Percentiles rank a stretch among this genome's conserved stretches.
Evolutionary conservation across 257 asterid genomes (phyloP).

Genomic region (Scutellaria minor): DNA sequence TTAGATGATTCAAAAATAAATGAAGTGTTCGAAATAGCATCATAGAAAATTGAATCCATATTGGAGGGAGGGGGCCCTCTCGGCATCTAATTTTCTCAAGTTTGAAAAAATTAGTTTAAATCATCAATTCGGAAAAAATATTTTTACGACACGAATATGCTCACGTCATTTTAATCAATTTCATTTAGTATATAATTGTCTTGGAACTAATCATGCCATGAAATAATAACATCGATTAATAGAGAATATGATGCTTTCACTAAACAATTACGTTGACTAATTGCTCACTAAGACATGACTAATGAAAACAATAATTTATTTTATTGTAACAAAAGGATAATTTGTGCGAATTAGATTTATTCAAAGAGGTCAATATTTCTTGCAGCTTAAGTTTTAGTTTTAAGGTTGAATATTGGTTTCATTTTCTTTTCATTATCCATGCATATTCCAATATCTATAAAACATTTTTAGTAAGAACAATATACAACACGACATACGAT

Average conservation of each 20-base stretch:
- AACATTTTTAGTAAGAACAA: too few relatives aligned
- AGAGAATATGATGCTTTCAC: slow-evolving; percentile 19
- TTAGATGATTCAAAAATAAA: neutral
- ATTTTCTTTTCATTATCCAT: neutral
- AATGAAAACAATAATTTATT: neutral
- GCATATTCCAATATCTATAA: too few relatives aligned
- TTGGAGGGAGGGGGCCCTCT: slow-evolving; percentile 9
- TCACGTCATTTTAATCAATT: slow-evolving; percentile 5
- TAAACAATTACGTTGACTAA: slow-evolving; percentile 37
- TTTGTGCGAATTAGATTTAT: neutral
- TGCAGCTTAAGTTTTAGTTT: slow-evolving; percentile 26
- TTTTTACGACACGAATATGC: slow-evolving; percentile 25
- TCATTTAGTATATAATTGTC: slow-evolving; percentile 16
- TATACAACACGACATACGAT: too few relatives aligned
- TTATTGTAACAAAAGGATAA: neutral
- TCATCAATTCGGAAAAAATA: neutral
- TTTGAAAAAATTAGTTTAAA: neutral
- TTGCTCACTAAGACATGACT: slow-evolving; percentile 28
- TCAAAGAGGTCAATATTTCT: slow-evolving; percentile 21
- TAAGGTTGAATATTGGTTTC: neutral
- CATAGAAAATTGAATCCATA: neutral
- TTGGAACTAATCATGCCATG: slow-evolving; percentile 4
- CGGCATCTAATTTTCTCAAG: neutral
- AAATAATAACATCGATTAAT: slow-evolving; percentile 16
- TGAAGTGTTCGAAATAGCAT: neutral